Evolutionary conservation across 352 stramenopile species (phyloP).

Genomic region (Phytophthora fragariaefolia): DNA sequence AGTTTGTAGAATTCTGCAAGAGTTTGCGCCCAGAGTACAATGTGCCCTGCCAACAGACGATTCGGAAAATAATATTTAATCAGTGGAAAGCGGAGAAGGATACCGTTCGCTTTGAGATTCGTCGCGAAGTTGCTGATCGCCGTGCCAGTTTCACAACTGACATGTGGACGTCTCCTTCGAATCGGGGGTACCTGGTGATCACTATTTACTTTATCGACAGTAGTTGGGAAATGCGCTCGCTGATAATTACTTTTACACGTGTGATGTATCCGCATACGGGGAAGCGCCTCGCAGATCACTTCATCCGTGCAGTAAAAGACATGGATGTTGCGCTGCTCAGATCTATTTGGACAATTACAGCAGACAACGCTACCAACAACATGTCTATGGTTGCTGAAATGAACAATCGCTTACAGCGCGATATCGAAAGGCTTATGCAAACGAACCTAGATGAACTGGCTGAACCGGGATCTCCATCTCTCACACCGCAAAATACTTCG

Average conservation of each 20-base stretch:
- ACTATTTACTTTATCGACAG: conserved; percentile 28
- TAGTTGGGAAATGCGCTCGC: conserved; percentile 13
- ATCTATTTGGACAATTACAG: neutral
- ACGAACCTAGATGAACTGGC: neutral
- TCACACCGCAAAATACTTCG: neutral
- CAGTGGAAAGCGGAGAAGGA: conserved; percentile 12
- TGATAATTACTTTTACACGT: conserved; percentile 25
- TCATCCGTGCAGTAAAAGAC: neutral
- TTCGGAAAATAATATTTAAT: neutral
- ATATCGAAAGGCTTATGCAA: neutral
- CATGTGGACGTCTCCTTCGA: conserved; percentile 27
- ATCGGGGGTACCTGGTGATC: conserved; percentile 20
- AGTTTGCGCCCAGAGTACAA: conserved; percentile 2
- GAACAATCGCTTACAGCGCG: neutral
- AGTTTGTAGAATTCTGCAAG: conserved; percentile 5
- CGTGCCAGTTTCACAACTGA: conserved; percentile 22
- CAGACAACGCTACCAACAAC: neutral
- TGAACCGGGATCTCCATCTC: neutral
- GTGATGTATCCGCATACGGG: neutral
- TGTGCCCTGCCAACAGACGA: conserved; percentile 5
- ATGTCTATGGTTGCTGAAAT: too few relatives aligned
- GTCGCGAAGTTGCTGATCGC: conserved; percentile 5
- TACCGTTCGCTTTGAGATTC: neutral
- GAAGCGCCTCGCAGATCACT: neutral
- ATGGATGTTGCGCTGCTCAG: neutral